Evolutionary conservation across 148 eudicot genomes (phyloP).

Genomic region (Rhododendron ovatum): DNA sequence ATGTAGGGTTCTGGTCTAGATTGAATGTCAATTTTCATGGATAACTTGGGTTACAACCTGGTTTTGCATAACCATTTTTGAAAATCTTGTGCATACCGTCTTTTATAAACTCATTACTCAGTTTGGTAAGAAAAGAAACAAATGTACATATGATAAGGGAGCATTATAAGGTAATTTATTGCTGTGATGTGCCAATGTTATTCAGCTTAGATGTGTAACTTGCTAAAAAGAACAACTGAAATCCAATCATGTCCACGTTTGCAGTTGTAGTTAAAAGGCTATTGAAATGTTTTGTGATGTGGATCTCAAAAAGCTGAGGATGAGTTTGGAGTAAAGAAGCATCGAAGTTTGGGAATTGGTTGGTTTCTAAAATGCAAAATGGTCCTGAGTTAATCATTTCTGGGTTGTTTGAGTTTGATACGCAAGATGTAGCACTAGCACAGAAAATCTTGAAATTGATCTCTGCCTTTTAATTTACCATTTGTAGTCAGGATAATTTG

Average conservation of each 20-base stretch:
- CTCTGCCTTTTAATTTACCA: background rate
- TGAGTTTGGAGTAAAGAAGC: background rate
- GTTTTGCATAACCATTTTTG: background rate
- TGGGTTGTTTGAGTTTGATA: background rate
- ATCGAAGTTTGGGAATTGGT: background rate
- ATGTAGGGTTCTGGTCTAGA: background rate
- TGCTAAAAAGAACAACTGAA: background rate
- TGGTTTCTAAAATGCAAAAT: background rate
- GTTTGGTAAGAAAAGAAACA: background rate
- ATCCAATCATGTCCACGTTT: background rate
- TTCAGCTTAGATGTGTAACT: background rate
- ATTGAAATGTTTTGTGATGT: background rate
- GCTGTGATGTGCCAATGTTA: background rate
- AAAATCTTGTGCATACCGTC: background rate
- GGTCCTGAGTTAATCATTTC: background rate
- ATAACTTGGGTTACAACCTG: background rate
- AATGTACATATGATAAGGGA: background rate
- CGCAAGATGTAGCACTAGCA: background rate
- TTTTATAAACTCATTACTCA: background rate
- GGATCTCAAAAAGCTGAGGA: background rate
- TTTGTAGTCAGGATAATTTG: background rate
- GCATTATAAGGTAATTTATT: background rate
- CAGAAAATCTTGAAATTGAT: background rate
- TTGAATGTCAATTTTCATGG: background rate
- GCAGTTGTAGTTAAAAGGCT: background rate